Percentiles rank a stretch among this genome's conserved stretches.
Evolutionary conservation across 2,329 filamentous ascomycete species (phyloP).

Genomic region (Orbilia oligospora): DNA sequence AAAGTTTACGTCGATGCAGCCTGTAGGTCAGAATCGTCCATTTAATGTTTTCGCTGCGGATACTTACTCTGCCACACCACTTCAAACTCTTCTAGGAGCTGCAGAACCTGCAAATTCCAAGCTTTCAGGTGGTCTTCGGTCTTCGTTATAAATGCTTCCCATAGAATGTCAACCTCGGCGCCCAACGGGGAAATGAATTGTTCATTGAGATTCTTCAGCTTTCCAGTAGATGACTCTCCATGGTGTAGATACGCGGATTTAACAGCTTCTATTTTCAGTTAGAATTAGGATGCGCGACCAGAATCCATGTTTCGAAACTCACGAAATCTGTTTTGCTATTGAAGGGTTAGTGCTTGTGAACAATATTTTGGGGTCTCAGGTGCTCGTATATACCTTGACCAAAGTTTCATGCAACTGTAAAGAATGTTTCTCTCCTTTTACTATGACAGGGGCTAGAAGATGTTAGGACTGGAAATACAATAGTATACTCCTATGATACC

Average conservation of each 20-base stretch:
- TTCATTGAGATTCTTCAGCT: constrained; percentile 25
- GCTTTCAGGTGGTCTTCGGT: constrained; percentile 2
- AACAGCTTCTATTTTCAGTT: background rate
- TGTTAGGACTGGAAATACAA: background rate
- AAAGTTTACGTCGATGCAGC: constrained; percentile 11
- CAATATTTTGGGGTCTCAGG: background rate
- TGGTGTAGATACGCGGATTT: constrained; percentile 25
- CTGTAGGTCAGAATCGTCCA: background rate
- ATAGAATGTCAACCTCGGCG: background rate
- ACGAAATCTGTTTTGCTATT: background rate
- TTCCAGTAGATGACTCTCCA: constrained; percentile 8
- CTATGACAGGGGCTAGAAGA: background rate
- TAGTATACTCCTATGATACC: background rate
- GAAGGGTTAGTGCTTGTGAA: background rate
- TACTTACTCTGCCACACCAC: background rate
- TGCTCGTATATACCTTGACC: background rate
- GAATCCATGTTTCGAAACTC: background rate
- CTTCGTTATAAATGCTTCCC: background rate
- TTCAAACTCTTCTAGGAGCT: constrained; percentile 2
- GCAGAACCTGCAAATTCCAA: constrained; percentile 1
- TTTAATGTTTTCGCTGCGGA: background rate
- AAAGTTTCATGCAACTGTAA: background rate
- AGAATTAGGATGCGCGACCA: background rate
- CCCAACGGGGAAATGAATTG: constrained; percentile 6
- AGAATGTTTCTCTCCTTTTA: background rate